Base-by-base conservation (phyloP, 805 yeast species). In the Ogataea sp. region DNA sequence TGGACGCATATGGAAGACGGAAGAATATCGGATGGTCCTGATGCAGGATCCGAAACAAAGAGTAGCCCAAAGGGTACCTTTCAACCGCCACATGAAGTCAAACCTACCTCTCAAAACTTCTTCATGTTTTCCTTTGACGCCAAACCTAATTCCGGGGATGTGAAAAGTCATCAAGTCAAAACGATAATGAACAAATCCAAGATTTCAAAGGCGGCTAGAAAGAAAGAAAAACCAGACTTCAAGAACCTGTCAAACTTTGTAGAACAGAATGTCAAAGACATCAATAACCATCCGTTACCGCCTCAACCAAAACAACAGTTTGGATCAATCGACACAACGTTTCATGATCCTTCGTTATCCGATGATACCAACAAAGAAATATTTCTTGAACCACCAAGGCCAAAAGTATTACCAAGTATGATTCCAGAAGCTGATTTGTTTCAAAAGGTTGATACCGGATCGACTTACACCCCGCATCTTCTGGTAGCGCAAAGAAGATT, bases 371-470 rank as follows among this genome's bases (percentile, higher is more conserved):
- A 5, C 4, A 6, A 20, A 7, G 34, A 32, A 6, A 3, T 20
- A 13, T 32, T 20, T 32, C 5, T 32, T 11, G n/a, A 24, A 4
- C 34, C 26, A 20, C 44, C 38, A 25, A 43, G 21, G 37, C 43
- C 28, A 29, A 45, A 26, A 32, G 30, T 40, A 7, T 32, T 41
- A 11, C 32, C 34, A 7, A 43, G 43, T 20, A 43, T 41, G 43
- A 43, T 47, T 18, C 46, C 51, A 2, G 51, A 48, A 15, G 42
- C 48, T 11, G 51, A 48, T 14, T 38, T 48, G 7, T 48, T 48
- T 34, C 51, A 48, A 29, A 45, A 48, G 24, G 45, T 47, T 2
- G 49, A 48, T 15, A 45, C 39, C 4, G 49, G 48, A 6, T 31
- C 43, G 1, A 38, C 25, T 5, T n/a, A 42, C 2, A 48, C 51